phyloP scores from a whole-genome alignment of 2,329 filamentous ascomycete genomes.

The Pseudogymnoascus sp. region DNA sequence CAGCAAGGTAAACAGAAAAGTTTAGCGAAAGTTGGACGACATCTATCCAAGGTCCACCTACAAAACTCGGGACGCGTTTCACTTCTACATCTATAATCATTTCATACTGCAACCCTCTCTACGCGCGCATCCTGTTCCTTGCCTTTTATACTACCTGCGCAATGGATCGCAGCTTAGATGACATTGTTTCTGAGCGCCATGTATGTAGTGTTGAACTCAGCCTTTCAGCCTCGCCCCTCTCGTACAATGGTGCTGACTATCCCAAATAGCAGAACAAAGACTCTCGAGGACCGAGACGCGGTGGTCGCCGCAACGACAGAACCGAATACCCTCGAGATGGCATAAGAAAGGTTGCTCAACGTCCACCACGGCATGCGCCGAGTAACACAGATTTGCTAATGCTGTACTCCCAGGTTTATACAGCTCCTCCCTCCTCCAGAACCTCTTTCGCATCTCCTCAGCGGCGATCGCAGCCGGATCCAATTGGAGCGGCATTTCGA shows the following conservation, averaged over 20 bases:
- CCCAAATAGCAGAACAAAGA: conserved; percentile 12
- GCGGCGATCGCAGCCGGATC: conserved; percentile 15
- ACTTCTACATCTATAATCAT: neutral
- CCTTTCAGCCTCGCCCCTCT: neutral
- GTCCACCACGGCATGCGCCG: conserved; percentile 9
- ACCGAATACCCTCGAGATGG: conserved; percentile 65
- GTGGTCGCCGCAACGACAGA: conserved; percentile 26
- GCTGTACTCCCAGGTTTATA: conserved; percentile 24
- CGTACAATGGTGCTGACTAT: neutral
- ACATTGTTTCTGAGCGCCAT: conserved; percentile 53
- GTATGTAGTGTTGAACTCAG: conserved; percentile 31
- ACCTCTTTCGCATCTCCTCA: conserved; percentile 15
- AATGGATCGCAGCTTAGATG: conserved; percentile 58
- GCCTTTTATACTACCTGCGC: conserved; percentile 12
- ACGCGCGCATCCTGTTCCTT: neutral
- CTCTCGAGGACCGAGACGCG: conserved; percentile 24
- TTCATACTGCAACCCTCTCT: neutral
- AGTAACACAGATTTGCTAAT: conserved; percentile 8
- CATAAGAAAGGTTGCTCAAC: conserved; percentile 68
- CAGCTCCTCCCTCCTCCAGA: conserved; percentile 27
- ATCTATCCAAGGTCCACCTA: conserved; percentile 3
- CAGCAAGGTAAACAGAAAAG: conserved; percentile 8
- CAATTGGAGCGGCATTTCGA: conserved; percentile 16
- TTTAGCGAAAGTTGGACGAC: conserved; percentile 5
- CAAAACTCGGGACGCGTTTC: conserved; percentile 5